phyloP scores from a whole-genome alignment of 345 rosid species.

The Eucalyptus regnans region DNA sequence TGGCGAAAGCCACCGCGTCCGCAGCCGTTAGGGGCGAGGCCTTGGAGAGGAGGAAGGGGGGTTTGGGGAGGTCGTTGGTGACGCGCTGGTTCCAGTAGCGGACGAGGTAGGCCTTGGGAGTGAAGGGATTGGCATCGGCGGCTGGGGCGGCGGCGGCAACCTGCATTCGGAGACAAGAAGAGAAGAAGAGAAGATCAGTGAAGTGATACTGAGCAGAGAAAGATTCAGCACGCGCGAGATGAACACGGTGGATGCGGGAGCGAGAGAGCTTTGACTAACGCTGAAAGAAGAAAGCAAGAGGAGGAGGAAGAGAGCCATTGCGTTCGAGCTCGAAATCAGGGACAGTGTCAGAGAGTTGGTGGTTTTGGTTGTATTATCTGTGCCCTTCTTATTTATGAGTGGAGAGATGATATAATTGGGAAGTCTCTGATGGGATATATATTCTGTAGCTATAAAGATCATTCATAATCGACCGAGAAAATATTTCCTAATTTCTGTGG shows the following conservation, averaged over 20 bases:
- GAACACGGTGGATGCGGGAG: not conserved
- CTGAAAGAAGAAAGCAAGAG: not conserved
- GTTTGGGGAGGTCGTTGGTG: constrained; percentile 22
- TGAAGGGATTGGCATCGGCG: constrained; percentile 39
- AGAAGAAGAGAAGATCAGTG: not conserved
- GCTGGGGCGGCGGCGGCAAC: constrained; percentile 7
- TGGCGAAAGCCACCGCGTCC: constrained; percentile 49
- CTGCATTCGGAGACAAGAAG: constrained; percentile 16
- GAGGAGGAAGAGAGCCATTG: not conserved
- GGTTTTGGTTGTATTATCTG: not conserved
- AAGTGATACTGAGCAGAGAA: not conserved
- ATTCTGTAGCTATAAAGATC: not conserved
- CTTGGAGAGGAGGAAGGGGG: constrained; percentile 60
- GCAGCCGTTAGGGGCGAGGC: constrained; percentile 65
- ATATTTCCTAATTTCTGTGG: not conserved
- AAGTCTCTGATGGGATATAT: not conserved
- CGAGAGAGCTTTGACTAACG: constrained; percentile 8
- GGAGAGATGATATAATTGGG: not conserved
- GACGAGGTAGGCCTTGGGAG: constrained; percentile 58
- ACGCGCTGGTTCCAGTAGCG: constrained; percentile 91
- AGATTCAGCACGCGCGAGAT: not conserved
- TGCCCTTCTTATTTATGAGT: not conserved
- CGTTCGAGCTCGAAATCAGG: not conserved
- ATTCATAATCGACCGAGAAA: not conserved
- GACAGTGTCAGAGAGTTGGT: not conserved